Evolutionary conservation across 495 filamentous ascomycete genomes (phyloP).

Genomic region (Lasiosphaeria ovina): DNA sequence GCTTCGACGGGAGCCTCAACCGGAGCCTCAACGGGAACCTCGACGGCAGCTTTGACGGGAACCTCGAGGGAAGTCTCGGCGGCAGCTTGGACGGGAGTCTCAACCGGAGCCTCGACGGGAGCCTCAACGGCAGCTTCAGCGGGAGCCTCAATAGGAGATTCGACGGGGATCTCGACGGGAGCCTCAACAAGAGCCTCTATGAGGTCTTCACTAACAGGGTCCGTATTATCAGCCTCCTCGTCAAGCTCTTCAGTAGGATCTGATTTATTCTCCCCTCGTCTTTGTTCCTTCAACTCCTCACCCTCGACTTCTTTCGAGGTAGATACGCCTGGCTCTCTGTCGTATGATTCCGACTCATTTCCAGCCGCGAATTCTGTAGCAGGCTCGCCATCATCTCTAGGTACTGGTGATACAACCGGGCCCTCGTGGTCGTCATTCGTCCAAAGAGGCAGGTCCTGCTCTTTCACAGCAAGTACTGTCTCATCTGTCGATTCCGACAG

Average conservation of each 20-base stretch:
- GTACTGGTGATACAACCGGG: neutral
- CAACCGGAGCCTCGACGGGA: no score
- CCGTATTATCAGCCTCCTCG: neutral
- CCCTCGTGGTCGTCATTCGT: neutral
- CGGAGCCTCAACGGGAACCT: no score
- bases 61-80: neutral
- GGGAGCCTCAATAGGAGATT: no score
- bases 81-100: no score
- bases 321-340: no score
- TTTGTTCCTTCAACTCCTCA: no score
- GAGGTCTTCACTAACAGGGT: no score
- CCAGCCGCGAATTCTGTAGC: neutral
- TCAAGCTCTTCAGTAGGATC: neutral
- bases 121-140: no score
- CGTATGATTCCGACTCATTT: neutral
- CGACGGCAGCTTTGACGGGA: neutral
- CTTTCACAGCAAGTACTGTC: slow-evolving; percentile 38
- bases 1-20: no score
- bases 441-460: slow-evolving; percentile 4
- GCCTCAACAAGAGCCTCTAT: neutral
- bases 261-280: no score
- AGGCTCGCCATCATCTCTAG: neutral
- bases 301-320: no score
- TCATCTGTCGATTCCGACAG: slow-evolving; percentile 55
- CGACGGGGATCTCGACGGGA: no score